Evolutionary conservation across 345 rosid species (phyloP).

Genomic region (Pistacia vera): DNA sequence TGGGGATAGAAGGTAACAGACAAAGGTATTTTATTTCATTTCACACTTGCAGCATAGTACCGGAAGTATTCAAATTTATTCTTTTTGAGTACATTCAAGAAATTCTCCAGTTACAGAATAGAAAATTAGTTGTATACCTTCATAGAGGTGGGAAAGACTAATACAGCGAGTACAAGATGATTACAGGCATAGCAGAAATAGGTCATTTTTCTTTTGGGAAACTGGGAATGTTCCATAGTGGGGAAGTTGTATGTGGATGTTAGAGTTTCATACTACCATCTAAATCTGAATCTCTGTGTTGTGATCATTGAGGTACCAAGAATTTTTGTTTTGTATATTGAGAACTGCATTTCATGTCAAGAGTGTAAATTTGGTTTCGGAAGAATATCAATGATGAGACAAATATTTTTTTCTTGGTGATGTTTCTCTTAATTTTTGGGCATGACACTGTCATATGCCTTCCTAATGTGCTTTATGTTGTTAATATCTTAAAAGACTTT

Average conservation of each 20-base stretch:
- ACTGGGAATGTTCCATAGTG: not conserved
- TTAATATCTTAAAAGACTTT: no score
- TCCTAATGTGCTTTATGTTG: no score
- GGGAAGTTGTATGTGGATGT: not conserved
- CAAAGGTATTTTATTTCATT: constrained; percentile 31
- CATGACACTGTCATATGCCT: no score
- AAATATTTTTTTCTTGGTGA: not conserved
- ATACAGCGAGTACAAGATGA: constrained; percentile 18
- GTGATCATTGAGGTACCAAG: constrained; percentile 9
- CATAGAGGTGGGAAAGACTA: constrained; percentile 20
- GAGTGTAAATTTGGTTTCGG: constrained; percentile 34
- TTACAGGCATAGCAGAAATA: constrained; percentile 9
- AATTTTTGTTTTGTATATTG: constrained; percentile 8
- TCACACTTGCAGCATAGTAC: constrained; percentile 25
- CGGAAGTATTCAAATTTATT: constrained; percentile 44
- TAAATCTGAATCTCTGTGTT: not conserved
- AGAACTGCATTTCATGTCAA: constrained; percentile 2
- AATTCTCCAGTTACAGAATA: constrained; percentile 32
- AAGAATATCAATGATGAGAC: constrained; percentile 22
- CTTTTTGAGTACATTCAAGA: constrained; percentile 42
- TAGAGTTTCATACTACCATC: not conserved
- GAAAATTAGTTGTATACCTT: constrained; percentile 30
- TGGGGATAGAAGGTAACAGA: constrained; percentile 23
- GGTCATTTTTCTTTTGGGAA: not conserved
- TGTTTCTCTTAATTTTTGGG: no score